Evolutionary conservation across 2,329 filamentous ascomycete genomes (phyloP), one percentile per base, ranked within the genome.

Genomic region (Exophiala mesophila): DNA sequence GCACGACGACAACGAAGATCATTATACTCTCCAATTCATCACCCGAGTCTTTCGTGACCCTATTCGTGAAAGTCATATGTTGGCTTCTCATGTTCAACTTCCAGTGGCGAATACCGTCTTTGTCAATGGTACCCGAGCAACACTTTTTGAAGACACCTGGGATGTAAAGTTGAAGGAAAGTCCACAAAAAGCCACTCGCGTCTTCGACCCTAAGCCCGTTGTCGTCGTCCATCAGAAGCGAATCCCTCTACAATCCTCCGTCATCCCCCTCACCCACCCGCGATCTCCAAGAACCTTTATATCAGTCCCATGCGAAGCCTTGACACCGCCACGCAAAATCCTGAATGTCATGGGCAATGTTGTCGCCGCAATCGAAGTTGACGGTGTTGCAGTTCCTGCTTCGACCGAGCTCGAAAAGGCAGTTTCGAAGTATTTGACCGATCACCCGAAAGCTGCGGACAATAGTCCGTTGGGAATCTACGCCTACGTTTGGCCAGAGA

Each of bases 321-420:
- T 56, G 13, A 57, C 54, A 9, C 8, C 32, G n/a, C 44, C 45
- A 9, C 44, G 52, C 8, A 42, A 35, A 21, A 43, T 57, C 15
- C 26, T 35, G 5, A 41, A 39, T n/a, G 46, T 43, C 6, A 54
- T 57, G 55, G 55, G 55, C 2, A 57, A 57, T 30, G 44, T 57
- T 16, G 37, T 57, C 20, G 32, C 52, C 9, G 33, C 53, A 35
- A 46, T 57, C n/a, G 28, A 52, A 31, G 33, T 39, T 33, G 45
- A 46, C n/a, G 48, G 44, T 5, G 31, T 34, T 15, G 26, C 40
- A 9, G 36, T 51, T 2, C 41, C 53, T 15, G 55, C 52, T 3
- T 55, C 55, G 4, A 34, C 26, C 19, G 55, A 57, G 36, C 48
- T 57, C 16, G 55, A 57, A 41, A 42, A 37, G 23, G 41, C 44